Percentiles rank a stretch among this genome's conserved stretches.
Conservation (phyloP, 805 yeast genomes). For the Metschnikowia noctiluminum region DNA sequence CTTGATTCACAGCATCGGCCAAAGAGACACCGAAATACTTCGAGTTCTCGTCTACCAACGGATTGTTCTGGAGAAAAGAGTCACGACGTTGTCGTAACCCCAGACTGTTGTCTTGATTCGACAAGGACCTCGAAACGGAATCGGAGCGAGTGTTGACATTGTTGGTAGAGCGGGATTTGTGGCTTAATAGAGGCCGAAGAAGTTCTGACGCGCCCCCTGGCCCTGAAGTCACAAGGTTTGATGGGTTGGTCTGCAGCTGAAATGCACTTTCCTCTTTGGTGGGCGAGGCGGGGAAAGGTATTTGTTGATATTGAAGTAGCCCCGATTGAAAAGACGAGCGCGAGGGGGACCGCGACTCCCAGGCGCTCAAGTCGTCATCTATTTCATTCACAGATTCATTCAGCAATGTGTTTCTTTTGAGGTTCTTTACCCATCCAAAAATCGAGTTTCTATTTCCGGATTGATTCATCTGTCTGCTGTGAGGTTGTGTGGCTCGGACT, state of each 20-base stretch:
- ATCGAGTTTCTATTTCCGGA: constrained; percentile 39
- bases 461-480: constrained; percentile 29
- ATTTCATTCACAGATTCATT: constrained; percentile 39
- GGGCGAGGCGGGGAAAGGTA: constrained; percentile 12
- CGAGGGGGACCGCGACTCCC: constrained; percentile 22
- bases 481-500: background rate
- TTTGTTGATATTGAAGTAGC: constrained; percentile 14
- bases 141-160: constrained; percentile 41
- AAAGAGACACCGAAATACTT: constrained; percentile 80
- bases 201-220: constrained; percentile 20
- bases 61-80: constrained; percentile 44
- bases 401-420: constrained; percentile 36
- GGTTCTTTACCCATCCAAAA: constrained; percentile 45
- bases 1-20: constrained; percentile 64
- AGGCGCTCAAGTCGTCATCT: constrained; percentile 17
- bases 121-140: constrained; percentile 22
- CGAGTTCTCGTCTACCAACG: constrained; percentile 43
- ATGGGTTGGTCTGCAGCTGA: constrained; percentile 1
- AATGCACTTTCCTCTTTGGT: constrained; percentile 8
- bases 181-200: constrained; percentile 47
- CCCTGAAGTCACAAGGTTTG: background rate
- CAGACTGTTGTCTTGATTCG: constrained; percentile 13
- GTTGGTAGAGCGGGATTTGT: constrained; percentile 50
- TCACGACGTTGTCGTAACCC: constrained; percentile 47
- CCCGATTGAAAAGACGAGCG: constrained; percentile 15